phyloP scores from a whole-genome alignment of 1,284 basidiomycete genomes.

The Chalciporus piperatoides region DNA sequence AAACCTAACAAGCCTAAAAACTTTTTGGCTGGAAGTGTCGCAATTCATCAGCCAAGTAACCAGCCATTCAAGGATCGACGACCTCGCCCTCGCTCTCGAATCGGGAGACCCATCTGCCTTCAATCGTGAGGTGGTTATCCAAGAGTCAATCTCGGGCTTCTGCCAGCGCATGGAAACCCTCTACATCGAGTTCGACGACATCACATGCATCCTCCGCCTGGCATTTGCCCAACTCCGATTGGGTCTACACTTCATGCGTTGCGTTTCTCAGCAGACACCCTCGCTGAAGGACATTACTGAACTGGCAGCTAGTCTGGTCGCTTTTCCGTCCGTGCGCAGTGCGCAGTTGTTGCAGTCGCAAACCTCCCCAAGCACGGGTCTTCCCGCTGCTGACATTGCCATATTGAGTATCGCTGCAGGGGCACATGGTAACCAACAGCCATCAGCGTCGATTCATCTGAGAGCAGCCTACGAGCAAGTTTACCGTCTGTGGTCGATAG shows the following conservation, averaged over 20 bases:
- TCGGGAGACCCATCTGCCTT: conserved; percentile 37
- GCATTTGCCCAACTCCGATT: conserved; percentile 68
- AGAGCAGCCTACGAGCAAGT: conserved; percentile 67
- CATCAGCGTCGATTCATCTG: conserved; percentile 35
- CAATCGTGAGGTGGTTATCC: conserved; percentile 57
- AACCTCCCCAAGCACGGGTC: background rate
- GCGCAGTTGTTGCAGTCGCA: conserved; percentile 35
- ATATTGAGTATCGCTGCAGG: conserved; percentile 51
- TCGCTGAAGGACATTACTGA: conserved; percentile 7
- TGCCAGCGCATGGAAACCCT: conserved; percentile 52
- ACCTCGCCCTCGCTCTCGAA: conserved; percentile 36
- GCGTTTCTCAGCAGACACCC: conserved; percentile 14
- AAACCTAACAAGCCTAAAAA: conserved; percentile 62
- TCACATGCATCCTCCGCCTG: conserved; percentile 62
- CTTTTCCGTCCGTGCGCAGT: conserved; percentile 52
- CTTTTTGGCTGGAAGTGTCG: conserved; percentile 80
- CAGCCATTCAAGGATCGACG: conserved; percentile 44
- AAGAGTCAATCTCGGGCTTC: conserved; percentile 65
- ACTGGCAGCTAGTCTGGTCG: conserved; percentile 38
- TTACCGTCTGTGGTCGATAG: conserved; percentile 79
- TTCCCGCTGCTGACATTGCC: conserved; percentile 36
- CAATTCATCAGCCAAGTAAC: conserved; percentile 65
- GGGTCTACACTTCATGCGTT: conserved; percentile 63
- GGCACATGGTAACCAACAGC: conserved; percentile 31
- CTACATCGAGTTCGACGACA: conserved; percentile 67